A percentile compares a stretch with the other conserved stretches of the same genome.
Conservation (phyloP, 2,329 filamentous ascomycete species). For the Cladorrhinum sp. region DNA sequence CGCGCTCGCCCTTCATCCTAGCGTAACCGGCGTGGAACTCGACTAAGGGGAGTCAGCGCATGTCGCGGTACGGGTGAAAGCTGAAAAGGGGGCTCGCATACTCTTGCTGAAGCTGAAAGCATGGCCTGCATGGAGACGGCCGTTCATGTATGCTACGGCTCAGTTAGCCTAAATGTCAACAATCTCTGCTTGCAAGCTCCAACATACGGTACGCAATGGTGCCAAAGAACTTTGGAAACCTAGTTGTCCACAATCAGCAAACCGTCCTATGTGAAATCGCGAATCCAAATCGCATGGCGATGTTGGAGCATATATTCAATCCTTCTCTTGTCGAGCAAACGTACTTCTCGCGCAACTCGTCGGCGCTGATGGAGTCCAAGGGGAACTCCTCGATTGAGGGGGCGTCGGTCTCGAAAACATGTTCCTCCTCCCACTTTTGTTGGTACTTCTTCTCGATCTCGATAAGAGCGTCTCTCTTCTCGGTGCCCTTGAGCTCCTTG, state of each 20-base stretch:
- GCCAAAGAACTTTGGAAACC: conserved; percentile 86
- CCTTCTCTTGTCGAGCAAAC: not conserved
- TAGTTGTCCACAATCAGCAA: conserved; percentile 2
- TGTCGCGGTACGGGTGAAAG: not conserved
- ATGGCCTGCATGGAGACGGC: conserved; percentile 85
- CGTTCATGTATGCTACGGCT: conserved; percentile 76
- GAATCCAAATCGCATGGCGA: not conserved
- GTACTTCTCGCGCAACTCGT: conserved; percentile 68
- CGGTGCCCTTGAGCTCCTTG: conserved; percentile 66
- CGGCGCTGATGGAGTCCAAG: conserved; percentile 67
- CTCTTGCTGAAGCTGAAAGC: conserved; percentile 84
- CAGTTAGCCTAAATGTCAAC: conserved; percentile 9
- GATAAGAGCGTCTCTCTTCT: conserved; percentile 81
- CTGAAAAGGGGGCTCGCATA: not conserved
- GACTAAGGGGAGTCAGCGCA: conserved; percentile 36
- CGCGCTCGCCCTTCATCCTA: conserved; percentile 84
- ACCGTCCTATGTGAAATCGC: not conserved
- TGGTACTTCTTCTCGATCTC: conserved; percentile 87
- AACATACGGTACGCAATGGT: conserved; percentile 44
- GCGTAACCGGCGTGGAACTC: conserved; percentile 87
- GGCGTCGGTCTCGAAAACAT: conserved; percentile 81
- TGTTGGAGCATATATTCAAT: not conserved
- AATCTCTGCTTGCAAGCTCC: not conserved
- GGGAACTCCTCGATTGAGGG: conserved; percentile 76
- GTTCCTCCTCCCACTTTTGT: conserved; percentile 71